phyloP scores from a whole-genome alignment of 163 green algal species.

The Coccomyxa subellipsoidea region DNA sequence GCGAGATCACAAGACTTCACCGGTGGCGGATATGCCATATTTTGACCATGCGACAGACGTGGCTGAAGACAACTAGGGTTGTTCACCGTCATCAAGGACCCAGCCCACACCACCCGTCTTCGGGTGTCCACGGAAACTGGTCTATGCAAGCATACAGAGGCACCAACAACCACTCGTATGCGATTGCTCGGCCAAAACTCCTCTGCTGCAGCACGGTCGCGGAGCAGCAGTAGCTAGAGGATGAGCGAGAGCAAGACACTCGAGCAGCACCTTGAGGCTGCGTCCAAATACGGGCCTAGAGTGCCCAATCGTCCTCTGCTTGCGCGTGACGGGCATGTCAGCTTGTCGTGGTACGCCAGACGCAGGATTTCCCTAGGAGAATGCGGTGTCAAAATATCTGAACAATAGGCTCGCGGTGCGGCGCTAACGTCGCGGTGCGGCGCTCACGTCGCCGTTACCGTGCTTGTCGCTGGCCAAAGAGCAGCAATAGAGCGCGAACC shows the following conservation, averaged over 20 bases:
- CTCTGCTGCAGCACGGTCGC: too few species aligned
- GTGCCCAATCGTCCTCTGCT: not conserved
- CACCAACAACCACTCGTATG: not conserved
- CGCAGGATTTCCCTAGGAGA: too few species aligned
- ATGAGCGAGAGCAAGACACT: not conserved
- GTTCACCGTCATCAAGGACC: not conserved
- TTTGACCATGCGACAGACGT: not conserved
- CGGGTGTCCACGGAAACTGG: too few species aligned
- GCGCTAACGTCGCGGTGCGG: too few species aligned
- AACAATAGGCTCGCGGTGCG: too few species aligned
- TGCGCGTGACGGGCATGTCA: not conserved
- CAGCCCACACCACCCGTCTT: not conserved
- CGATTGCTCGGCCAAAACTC: not conserved
- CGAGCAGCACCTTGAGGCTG: not conserved
- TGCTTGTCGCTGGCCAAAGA: too few species aligned
- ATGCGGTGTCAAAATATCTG: too few species aligned
- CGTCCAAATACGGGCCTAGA: not conserved
- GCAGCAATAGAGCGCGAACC: too few species aligned
- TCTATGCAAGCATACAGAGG: not conserved
- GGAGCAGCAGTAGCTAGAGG: too few species aligned
- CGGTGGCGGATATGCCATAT: not conserved
- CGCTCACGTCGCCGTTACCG: too few species aligned
- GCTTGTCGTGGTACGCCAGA: too few species aligned
- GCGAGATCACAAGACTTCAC: not conserved
- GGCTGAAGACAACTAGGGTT: not conserved